phyloP scores from a whole-genome alignment of 345 rosid genomes.

The Bruguiera sexangula region DNA sequence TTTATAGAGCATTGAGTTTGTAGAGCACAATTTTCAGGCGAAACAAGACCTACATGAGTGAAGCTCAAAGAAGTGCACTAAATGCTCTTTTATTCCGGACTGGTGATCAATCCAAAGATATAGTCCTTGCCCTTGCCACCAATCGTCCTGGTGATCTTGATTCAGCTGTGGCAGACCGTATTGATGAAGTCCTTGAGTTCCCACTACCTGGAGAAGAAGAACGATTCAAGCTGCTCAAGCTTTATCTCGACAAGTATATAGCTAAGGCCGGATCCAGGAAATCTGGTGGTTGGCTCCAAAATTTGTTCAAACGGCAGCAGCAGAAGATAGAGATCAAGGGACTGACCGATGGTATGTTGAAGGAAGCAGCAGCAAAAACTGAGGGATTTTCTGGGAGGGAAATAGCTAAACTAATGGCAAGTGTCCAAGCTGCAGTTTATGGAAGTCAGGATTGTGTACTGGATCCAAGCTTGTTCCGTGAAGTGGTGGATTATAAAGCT shows the following conservation, averaged over 20 bases:
- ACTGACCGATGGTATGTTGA: constrained; percentile 62
- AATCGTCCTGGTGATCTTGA: constrained; percentile 97
- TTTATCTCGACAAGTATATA: constrained; percentile 83
- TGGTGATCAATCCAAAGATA: constrained; percentile 94
- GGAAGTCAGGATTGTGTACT: constrained; percentile 78
- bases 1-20: neutral
- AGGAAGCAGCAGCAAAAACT: constrained; percentile 81
- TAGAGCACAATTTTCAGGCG: constrained; percentile 46
- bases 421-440: constrained; percentile 90
- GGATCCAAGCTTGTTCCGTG: constrained; percentile 66
- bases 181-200: constrained; percentile 88
- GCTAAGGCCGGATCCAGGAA: constrained; percentile 62
- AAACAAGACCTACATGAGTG: constrained; percentile 94
- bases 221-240: constrained; percentile 78
- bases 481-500: constrained; percentile 89
- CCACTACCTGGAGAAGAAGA: constrained; percentile 85
- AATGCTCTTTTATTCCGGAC: constrained; percentile 95
- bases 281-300: constrained; percentile 44
- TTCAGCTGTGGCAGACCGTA: constrained; percentile 87
- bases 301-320: constrained; percentile 50
- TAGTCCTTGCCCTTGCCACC: constrained; percentile 91
- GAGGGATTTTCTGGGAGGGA: constrained; percentile 91
- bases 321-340: constrained; percentile 79
- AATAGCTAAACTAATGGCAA: constrained; percentile 87
- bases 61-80: constrained; percentile 95